Base-by-base conservation (phyloP, 495 filamentous ascomycete genomes). In the Beverwykella pulmonaria region DNA sequence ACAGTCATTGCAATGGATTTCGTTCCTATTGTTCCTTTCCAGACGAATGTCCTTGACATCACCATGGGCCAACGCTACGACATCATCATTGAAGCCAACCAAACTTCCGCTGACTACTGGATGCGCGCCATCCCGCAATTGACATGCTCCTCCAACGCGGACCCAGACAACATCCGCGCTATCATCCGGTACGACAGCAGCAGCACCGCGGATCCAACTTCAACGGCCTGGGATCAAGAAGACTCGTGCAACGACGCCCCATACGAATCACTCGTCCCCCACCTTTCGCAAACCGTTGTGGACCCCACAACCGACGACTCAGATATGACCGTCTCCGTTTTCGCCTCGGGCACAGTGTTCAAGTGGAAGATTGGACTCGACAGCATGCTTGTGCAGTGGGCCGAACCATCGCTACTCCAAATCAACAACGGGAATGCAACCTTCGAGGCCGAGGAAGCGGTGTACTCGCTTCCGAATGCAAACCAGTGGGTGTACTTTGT, bases 41-140 rank as follows among this genome's bases (percentile, higher is more conserved):
- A 26, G 14, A 70, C 63, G 4, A 41, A 70, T 4, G 61, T 63
- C 10, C 19, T 79, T 6, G 54, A 71, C 30, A 47, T 79, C 15
- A 65, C 23, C 8, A 65, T 77, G 41, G 77, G 75, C 23, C 76
- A 79, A 68, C 71, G 77, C 15, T 79, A 79, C 69, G 75, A 79
- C 41, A 71, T 79, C 12, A 65, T 79, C 23, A 69, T 79, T 41
- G 64, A 62, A 32, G 74, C 76, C 0, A 66, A 75, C 62, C 76
- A 77, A 61, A 48, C 65, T 22, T 41, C 59, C 17, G 69, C 47
- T 39, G 71, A 72, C 66, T 79, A 76, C 68, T 78, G 77, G 76
- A 71, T 78, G 34, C 68, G 76, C 23, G 71, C 58, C 30, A 50
- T 61, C 20, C 64, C 61, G 3, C 69, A 68, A 6, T 39, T 46